Base-by-base conservation (phyloP, 768 basidiomycete genomes). In the Russula earlei region DNA sequence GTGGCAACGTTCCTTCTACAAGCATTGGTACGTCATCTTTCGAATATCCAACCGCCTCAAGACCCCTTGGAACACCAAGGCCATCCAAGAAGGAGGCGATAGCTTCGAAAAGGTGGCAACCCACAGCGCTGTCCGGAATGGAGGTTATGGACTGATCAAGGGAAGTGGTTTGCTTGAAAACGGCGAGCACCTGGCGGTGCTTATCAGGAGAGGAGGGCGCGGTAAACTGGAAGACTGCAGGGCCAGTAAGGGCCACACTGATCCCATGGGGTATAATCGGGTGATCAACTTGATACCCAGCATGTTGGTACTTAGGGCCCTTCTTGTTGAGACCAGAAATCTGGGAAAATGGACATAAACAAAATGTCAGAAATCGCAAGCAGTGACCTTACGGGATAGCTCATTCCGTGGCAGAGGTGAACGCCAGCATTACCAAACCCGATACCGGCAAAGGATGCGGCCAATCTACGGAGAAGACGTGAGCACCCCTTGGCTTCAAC, bases 191-290 rank as follows among this genome's bases (percentile, higher is more conserved):
- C 69, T 91, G 83, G 43, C 94, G 85, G 70, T 98, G 94, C 41
- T 93, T 85, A 58, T 85, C 82, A 2, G 93, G 91, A 0, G 91
- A 85, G 5, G 94, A 94, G 7, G 95, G 93, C 0, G 95, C 87
- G 8, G 95, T 97, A 71, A 94, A 97, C 65, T 87, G 82, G 78
- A 98, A 97, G 42, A 97, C 95, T 62, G 95, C 87, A 27, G 92
- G 92, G 10, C 89, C 92, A 19, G 91, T 90, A 54, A 95, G 72
- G 5, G 93, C 91, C 46, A 95, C 92, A 62, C 89, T 87, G 65
- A 95, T 75, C 46, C 93, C 93, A 65, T 96, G 93, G 12, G 94
- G 94, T 55, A 98, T 92, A 60, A 98, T 91, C 7, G 94, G 93
- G 48, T 81, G 76, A 60, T 86, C 78, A n/a, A 83, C 83, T 19